Evolutionary conservation across 2,329 filamentous ascomycete genomes (phyloP), one percentile per base, ranked within the genome.

Genomic region (Scedosporium apiospermum): DNA sequence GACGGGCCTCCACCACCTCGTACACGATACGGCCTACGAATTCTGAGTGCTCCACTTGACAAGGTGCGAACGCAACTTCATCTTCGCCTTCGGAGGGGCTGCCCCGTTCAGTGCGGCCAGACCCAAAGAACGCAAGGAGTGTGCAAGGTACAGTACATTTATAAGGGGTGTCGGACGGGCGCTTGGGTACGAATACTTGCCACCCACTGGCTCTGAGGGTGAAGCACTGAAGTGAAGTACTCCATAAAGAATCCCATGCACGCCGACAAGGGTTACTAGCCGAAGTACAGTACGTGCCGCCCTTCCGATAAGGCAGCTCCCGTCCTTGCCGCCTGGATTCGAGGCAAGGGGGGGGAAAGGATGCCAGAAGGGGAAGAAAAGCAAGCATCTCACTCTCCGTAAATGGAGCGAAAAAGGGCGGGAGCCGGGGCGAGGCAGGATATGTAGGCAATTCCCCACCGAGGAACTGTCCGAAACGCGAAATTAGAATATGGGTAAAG

Each of bases 251-350:
- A 55, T 55, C 51, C 51, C 51, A 55, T 23, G 21, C 51, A 55
- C 44, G 51, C 10, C 12, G 51, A 55, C 51, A 55, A 55, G 51
- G 51, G 21, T 55, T 55, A 21, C 51, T 23, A 21, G 21, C 51
- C 18, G 51, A 55, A 55, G 51, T 55, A 55, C 12, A 55, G 51
- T 55, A 55, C 51, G 51, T 55, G 51, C 51, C 51, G 51, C 51
- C 51, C 51, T 55, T 23, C 51, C 51, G 51, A 55, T 55, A 55
- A 55, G 51, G 51, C 51, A 55, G 21, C 51, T 55, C 51, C 51
- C 51, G 51, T 55, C 51, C 51, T 55, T 55, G 51, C 51, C 51
- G 51, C 51, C 51, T 55, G 51, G 51, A 55, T 23, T 55, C 51
- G 51, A 26, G 51, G 18, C 51, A 55, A 23, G 51, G 51, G 51